Conservation (phyloP, 75 land plant species). For the Pseudotsuga menziesii region DNA sequence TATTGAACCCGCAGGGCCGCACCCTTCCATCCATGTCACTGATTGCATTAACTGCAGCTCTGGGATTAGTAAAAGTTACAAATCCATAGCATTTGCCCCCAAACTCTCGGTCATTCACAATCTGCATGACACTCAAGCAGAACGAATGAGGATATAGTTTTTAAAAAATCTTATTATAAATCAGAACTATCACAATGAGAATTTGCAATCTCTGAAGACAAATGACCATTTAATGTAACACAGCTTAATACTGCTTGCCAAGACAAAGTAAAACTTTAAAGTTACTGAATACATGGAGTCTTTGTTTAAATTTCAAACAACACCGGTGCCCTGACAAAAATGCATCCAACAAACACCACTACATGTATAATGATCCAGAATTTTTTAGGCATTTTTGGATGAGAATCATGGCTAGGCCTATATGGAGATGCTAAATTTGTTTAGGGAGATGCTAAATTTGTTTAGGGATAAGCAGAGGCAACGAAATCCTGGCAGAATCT, state of each 20-base stretch:
- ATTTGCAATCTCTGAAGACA: background rate
- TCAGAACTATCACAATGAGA: background rate
- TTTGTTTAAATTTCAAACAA: background rate
- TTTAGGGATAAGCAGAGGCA: background rate
- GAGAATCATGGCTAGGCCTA: background rate
- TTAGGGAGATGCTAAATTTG: background rate
- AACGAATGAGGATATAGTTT: background rate
- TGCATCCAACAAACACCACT: background rate
- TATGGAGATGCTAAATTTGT: background rate
- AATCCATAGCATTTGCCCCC: constrained; percentile 94
- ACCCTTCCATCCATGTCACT: constrained; percentile 88
- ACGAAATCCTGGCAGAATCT: background rate
- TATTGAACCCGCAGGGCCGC: constrained; percentile 8
- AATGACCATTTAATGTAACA: background rate
- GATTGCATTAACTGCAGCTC: constrained; percentile 81
- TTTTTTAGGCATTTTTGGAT: background rate
- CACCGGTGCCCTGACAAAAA: background rate
- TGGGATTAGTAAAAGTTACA: constrained; percentile 89
- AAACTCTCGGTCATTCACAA: constrained; percentile 67
- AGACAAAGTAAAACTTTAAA: background rate
- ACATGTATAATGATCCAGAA: background rate
- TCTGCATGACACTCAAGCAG: constrained; percentile 32
- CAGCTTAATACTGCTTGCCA: background rate
- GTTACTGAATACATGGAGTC: background rate
- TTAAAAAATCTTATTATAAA: background rate